These are phyloP conservation scores for Corylus americana DNA, from an alignment of 306 rosid species.

Conservation along the genomic window DNA sequence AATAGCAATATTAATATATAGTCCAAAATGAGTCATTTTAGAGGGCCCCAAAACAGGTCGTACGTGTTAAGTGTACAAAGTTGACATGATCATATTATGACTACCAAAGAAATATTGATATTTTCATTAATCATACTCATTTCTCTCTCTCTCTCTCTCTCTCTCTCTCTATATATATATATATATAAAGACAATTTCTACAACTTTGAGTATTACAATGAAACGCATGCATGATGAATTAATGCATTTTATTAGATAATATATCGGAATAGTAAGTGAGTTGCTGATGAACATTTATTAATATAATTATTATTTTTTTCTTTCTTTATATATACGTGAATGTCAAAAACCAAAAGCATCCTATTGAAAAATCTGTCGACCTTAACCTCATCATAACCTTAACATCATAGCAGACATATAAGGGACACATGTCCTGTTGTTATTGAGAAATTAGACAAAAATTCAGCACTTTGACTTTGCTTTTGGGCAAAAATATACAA, in stretches of 20 bases:
- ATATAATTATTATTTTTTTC: not conserved
- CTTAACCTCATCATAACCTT: no score
- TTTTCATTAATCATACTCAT: not conserved
- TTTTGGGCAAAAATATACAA: constrained; percentile 13
- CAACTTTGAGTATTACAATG: not conserved
- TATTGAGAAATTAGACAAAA: not conserved
- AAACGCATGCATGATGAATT: not conserved
- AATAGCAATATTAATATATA: no score
- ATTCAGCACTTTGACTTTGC: constrained; percentile 37
- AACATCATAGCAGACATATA: constrained; percentile 2
- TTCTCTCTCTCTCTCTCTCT: not conserved
- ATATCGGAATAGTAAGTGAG: no score
- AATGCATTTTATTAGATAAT: not conserved
- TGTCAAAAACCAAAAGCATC: not conserved
- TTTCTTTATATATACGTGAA: not conserved
- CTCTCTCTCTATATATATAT: no score
- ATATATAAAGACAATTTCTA: not conserved
- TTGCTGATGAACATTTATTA: not conserved
- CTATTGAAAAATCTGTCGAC: constrained; percentile 2
- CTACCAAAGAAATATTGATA: not conserved
- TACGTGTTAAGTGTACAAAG: not conserved
- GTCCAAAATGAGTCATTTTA: not conserved
- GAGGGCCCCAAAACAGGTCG: not conserved
- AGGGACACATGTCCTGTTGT: constrained; percentile 33
- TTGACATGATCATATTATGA: not conserved